Evolutionary conservation across 345 rosid species (phyloP).

Genomic region (Syzygium oleosum): DNA sequence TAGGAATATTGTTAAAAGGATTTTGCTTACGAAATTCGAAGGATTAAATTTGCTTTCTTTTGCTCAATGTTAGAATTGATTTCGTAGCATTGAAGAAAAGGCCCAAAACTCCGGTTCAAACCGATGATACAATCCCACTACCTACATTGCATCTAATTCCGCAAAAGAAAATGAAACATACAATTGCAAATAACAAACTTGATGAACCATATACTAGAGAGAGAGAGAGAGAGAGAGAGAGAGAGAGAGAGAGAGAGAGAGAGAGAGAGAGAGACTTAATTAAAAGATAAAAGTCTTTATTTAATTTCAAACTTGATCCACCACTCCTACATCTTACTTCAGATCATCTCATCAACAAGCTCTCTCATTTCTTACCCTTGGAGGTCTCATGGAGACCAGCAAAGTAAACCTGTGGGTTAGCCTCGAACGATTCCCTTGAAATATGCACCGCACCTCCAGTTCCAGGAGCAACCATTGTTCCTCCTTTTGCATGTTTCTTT

Average conservation of each 20-base stretch:
- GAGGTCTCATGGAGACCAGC: not conserved
- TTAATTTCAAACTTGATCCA: not conserved
- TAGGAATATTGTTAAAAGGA: not conserved
- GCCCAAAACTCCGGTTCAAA: not conserved
- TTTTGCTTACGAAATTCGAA: not conserved
- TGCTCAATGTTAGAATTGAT: rapidly evolving
- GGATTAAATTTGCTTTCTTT: not conserved
- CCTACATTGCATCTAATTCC: not conserved
- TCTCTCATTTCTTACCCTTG: not conserved
- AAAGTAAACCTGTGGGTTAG: not conserved
- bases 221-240: not conserved
- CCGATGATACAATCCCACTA: not conserved
- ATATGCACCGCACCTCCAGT: not conserved
- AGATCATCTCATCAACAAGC: not conserved
- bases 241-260: not conserved
- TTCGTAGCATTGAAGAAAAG: not conserved
- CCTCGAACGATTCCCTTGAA: not conserved
- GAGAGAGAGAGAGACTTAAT: not conserved
- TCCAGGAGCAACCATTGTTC: not conserved
- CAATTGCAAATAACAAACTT: not conserved
- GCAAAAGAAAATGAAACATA: not conserved
- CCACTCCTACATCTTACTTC: not conserved
- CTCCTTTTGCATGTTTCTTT: not conserved
- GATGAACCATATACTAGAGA: not conserved
- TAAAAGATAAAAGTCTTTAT: not conserved